Evolutionary conservation across 192 early-diverging fungal species (phyloP).

Genomic region (Backusella macrospora): DNA sequence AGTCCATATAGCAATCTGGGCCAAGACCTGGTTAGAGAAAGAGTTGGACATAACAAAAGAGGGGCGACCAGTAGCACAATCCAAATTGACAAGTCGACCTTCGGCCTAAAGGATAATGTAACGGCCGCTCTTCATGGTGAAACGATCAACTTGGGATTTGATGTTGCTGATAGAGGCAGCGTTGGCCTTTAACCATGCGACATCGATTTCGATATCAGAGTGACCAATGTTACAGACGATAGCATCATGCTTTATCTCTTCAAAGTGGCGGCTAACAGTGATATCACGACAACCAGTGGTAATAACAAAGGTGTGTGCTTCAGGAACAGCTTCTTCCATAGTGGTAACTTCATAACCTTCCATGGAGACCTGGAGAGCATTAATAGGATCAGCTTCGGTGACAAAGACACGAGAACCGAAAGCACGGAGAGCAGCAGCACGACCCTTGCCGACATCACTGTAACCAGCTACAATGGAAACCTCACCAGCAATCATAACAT

Average conservation of each 20-base stretch:
- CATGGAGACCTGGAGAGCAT: conserved; percentile 98
- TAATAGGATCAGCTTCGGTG: conserved; percentile 99
- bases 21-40: conserved; percentile 98
- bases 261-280: conserved; percentile 91
- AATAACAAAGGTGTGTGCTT: conserved; percentile 98
- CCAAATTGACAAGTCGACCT: conserved; percentile 98
- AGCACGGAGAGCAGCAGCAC: conserved; percentile 94
- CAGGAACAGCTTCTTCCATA: conserved; percentile 91
- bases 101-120: conserved; percentile 98
- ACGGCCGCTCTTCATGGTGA: conserved; percentile 84
- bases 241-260: conserved; percentile 94
- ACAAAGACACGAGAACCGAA: conserved; percentile 98
- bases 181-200: conserved; percentile 97
- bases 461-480: conserved; percentile 97
- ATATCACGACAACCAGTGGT: conserved; percentile 99
- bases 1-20: conserved; percentile 99
- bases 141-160: conserved; percentile 99
- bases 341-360: conserved; percentile 99
- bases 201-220: conserved; percentile 99
- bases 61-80: conserved; percentile 98
- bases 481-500: conserved; percentile 99
- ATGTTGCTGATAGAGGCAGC: conserved; percentile 86
- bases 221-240: conserved; percentile 99
- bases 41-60: conserved; percentile 99
- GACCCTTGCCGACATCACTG: conserved; percentile 99